phyloP scores from a whole-genome alignment of 2,329 filamentous ascomycete species.

The Parafenestella ontariensis region DNA sequence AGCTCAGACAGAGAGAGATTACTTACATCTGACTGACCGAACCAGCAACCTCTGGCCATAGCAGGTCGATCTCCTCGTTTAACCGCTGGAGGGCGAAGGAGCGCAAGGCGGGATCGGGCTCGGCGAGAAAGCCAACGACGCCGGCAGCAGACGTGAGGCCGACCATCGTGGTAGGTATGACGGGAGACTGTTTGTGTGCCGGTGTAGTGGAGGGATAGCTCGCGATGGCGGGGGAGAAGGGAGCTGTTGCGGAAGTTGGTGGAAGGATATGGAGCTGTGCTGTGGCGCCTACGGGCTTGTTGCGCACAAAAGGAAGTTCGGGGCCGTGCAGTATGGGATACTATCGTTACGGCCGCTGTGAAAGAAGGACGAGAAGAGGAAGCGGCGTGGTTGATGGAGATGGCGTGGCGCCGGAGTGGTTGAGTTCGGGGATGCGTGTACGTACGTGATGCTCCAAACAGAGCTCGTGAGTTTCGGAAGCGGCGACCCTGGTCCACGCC shows the following conservation, averaged over 20 bases:
- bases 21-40: constrained; percentile 91
- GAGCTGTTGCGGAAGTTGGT: constrained; percentile 40
- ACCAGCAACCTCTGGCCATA: constrained; percentile 97
- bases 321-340: constrained; percentile 18
- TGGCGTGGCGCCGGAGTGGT: constrained; percentile 38
- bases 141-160: constrained; percentile 93
- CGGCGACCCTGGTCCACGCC: constrained; percentile 22
- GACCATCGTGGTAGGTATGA: constrained; percentile 68
- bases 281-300: constrained; percentile 41
- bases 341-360: constrained; percentile 21
- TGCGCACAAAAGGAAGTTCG: constrained; percentile 19
- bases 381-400: constrained; percentile 38
- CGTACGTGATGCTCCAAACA: constrained; percentile 38
- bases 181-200: constrained; percentile 12
- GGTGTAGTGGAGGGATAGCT: constrained; percentile 17
- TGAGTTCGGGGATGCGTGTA: constrained; percentile 33
- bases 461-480: constrained; percentile 27
- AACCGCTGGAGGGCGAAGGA: constrained; percentile 93
- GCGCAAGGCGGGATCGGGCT: constrained; percentile 93
- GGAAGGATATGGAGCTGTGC: constrained; percentile 47
- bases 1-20: constrained; percentile 1
- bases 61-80: constrained; percentile 93
- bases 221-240: constrained; percentile 30
- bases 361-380: constrained; percentile 43
- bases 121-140: constrained; percentile 91